A percentile compares a stretch with the other conserved stretches of the same genome.
Conservation (phyloP, 2,329 filamentous ascomycete species). For the Fusarium subtropicale region DNA sequence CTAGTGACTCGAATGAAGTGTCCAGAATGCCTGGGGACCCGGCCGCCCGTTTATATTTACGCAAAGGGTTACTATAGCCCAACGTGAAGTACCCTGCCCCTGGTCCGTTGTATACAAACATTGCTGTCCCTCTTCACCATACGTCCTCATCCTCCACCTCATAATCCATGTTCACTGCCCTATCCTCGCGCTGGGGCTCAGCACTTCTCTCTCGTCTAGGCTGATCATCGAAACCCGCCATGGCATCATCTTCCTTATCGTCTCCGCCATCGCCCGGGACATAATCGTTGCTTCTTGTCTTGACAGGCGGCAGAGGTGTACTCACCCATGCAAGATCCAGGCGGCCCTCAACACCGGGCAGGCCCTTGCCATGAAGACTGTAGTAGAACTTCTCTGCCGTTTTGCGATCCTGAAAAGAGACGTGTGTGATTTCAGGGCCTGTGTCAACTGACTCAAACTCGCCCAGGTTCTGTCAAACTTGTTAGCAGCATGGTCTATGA, state of each 20-base stretch:
- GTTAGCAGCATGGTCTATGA: background rate
- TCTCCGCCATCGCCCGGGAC: conserved; percentile 16
- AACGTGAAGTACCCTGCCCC: background rate
- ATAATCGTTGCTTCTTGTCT: conserved; percentile 27
- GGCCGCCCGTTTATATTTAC: background rate
- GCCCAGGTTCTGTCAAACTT: conserved; percentile 64
- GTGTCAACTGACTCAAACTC: conserved; percentile 70
- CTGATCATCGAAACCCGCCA: conserved; percentile 44
- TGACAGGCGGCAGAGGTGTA: conserved; percentile 44
- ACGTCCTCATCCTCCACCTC: conserved; percentile 64
- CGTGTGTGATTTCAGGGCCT: conserved; percentile 60
- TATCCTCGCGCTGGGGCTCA: conserved; percentile 45
- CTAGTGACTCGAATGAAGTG: conserved; percentile 9
- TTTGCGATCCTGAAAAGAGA: conserved; percentile 74
- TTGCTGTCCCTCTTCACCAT: conserved; percentile 51
- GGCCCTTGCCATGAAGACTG: conserved; percentile 64
- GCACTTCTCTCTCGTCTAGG: conserved; percentile 21
- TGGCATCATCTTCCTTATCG: conserved; percentile 47
- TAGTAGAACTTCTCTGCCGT: conserved; percentile 78
- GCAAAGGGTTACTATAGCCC: background rate
- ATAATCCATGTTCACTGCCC: conserved; percentile 62
- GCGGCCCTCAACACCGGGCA: conserved; percentile 71
- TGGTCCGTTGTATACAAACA: background rate
- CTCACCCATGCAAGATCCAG: conserved; percentile 74
- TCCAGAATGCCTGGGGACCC: background rate